These are phyloP conservation scores for Trichoderma erinaceum DNA, from an alignment of 495 filamentous ascomycete species.

Conservation along the genomic window DNA sequence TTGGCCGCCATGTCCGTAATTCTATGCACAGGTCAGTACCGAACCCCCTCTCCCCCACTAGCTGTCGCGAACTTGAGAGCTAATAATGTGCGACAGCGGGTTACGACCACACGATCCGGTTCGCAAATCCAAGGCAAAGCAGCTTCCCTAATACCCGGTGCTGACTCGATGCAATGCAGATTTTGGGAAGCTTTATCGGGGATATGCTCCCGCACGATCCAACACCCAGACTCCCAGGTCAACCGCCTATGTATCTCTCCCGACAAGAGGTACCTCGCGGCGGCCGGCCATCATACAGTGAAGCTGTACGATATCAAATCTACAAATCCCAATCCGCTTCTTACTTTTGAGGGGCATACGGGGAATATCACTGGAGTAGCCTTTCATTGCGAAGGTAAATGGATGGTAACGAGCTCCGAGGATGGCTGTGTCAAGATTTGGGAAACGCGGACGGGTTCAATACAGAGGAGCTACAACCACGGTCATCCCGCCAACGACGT, in stretches of 20 bases:
- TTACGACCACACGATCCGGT: constrained; percentile 99
- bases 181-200: constrained; percentile 99
- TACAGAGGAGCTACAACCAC: constrained; percentile 91
- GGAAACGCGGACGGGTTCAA: constrained; percentile 82
- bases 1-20: constrained; percentile 67
- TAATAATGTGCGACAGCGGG: constrained; percentile 55
- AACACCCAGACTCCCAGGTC: constrained; percentile 95
- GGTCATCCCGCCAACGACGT: constrained; percentile 86
- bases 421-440: constrained; percentile 98
- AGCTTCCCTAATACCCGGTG: not conserved
- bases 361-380: constrained; percentile 93
- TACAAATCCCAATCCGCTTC: constrained; percentile 83
- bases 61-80: not conserved
- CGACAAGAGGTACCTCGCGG: constrained; percentile 92
- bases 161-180: constrained; percentile 37
- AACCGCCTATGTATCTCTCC: constrained; percentile 97
- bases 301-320: constrained; percentile 98
- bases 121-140: not conserved
- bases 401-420: constrained; percentile 99
- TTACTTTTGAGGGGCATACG: constrained; percentile 92
- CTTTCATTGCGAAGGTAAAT: constrained; percentile 97
- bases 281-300: constrained; percentile 87
- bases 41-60: not conserved
- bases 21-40: constrained; percentile 68
- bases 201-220: constrained; percentile 95